Evolutionary conservation across 2,329 filamentous ascomycete species (phyloP), one percentile per base, ranked within the genome.

Genomic region (Colletotrichum magnum): DNA sequence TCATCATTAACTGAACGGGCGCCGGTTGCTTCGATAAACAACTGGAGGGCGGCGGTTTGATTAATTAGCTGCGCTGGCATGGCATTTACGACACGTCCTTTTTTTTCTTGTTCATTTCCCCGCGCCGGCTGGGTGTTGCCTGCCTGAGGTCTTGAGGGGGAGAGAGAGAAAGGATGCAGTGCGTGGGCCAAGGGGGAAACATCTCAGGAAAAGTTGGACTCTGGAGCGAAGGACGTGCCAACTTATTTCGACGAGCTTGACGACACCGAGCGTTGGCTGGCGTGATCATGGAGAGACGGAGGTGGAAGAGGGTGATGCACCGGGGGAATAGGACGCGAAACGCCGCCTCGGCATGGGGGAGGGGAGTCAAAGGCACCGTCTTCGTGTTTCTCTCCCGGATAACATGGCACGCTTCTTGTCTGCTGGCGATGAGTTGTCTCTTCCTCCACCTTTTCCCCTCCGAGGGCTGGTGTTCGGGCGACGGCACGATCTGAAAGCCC

Each of bases 41-140:
- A n/a, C 12, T 12, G 18, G 47, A 12, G 12, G 12, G 41, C 9
- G 41, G 41, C 47, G 10, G 21, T 6, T 6, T 12, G 13, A 36
- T 39, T 39, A 36, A 5, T 18, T 9, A 6, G 7, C 9, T 12
- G 4, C 47, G n/a, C 9, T 54, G 26, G 15, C 28, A 64, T 45
- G 61, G 66, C 66, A 69, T 69, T 65, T 56, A 59, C 66, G 54
- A 48, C 54, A 58, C 66, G 47, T 56, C 43, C 61, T 41, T 32
- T 32, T 32, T 9, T 24, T 2, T 24, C 21, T 24, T 24, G 21
- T 61, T 69, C 61, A 69, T 69, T 66, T 69, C 47, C 39, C 6
- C 39, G 7, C 28, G 18, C 36, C 5, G 4, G 43, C 61, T 45
- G 21, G 61, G 61, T 54, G 28, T 52, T 50, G 54, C 61, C 50